A percentile compares a stretch with the other conserved stretches of the same genome.
phyloP scores from a whole-genome alignment of 2,329 filamentous ascomycete genomes.

The Arthrobotrys sinensis region DNA sequence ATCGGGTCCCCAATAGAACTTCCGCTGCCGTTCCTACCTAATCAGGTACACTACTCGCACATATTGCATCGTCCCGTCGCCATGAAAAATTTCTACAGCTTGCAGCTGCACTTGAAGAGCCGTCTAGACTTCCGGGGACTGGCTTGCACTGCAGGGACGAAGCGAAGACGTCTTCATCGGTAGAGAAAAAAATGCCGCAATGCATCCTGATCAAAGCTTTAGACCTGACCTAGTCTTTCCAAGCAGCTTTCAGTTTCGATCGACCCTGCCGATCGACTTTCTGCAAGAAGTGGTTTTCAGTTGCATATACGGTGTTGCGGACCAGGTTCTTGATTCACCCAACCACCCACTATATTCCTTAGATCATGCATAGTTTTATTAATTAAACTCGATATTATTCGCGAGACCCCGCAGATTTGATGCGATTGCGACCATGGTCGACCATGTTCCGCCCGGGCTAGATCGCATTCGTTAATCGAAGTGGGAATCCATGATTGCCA shows the following conservation, averaged over 20 bases:
- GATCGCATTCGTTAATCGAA: no score
- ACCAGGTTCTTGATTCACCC: constrained; percentile 6
- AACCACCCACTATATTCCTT: constrained; percentile 2
- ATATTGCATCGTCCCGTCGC: neutral
- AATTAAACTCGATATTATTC: neutral
- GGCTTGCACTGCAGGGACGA: neutral
- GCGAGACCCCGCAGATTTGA: neutral
- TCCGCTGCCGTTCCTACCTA: neutral
- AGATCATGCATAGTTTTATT: neutral
- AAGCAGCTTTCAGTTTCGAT: no score
- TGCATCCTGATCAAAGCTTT: no score
- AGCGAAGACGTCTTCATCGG: neutral
- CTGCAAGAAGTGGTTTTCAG: no score
- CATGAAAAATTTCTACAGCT: constrained; percentile 7
- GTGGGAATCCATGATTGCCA: no score
- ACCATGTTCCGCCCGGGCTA: no score
- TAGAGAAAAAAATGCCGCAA: no score
- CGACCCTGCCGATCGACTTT: no score
- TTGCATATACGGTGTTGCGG: neutral
- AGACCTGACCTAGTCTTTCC: no score
- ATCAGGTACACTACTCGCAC: neutral
- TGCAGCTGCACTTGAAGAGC: neutral
- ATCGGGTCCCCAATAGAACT: neutral
- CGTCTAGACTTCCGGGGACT: neutral
- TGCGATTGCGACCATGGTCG: neutral